A percentile compares a stretch with the other conserved stretches of the same genome.
Evolutionary conservation across 805 yeast species (phyloP).

Genomic region (Grigorovia transvaalensis): DNA sequence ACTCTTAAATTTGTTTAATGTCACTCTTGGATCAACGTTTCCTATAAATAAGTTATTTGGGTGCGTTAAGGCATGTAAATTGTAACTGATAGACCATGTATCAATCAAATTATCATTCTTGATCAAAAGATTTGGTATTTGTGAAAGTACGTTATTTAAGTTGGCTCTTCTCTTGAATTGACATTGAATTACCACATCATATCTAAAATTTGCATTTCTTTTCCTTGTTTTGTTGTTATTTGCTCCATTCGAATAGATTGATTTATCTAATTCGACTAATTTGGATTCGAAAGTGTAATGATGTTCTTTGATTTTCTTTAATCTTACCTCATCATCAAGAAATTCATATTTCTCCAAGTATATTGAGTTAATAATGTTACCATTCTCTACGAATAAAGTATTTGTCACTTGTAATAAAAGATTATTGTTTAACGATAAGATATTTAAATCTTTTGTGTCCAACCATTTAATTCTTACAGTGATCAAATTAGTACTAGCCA

Average conservation of each 20-base stretch:
- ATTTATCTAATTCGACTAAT: conserved; percentile 11
- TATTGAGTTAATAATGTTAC: conserved; percentile 13
- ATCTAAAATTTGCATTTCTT: conserved; percentile 10
- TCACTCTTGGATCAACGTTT: conserved; percentile 34
- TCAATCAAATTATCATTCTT: conserved; percentile 8
- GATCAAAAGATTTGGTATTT: background rate
- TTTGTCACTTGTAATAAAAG: background rate
- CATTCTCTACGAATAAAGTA: conserved; percentile 7
- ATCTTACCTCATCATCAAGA: conserved; percentile 16
- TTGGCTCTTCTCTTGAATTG: conserved; percentile 14
- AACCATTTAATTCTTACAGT: conserved; percentile 21
- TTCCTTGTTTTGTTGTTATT: conserved; percentile 3
- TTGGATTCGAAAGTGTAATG: conserved; percentile 21
- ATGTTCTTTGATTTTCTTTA: conserved; percentile 13
- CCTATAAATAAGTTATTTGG: conserved; percentile 53
- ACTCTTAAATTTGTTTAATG: conserved; percentile 30
- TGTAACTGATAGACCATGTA: conserved; percentile 22
- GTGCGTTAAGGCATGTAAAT: conserved; percentile 31
- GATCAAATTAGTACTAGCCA: conserved; percentile 22
- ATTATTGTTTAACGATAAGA: background rate
- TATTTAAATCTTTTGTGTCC: background rate
- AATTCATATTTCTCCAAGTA: conserved; percentile 25
- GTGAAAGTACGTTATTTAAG: conserved; percentile 3
- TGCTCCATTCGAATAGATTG: background rate
- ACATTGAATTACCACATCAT: conserved; percentile 19